Percentiles rank a stretch among this genome's conserved stretches.
Evolutionary conservation across 805 yeast species (phyloP).

Genomic region (Blastobotrys muscicola): DNA sequence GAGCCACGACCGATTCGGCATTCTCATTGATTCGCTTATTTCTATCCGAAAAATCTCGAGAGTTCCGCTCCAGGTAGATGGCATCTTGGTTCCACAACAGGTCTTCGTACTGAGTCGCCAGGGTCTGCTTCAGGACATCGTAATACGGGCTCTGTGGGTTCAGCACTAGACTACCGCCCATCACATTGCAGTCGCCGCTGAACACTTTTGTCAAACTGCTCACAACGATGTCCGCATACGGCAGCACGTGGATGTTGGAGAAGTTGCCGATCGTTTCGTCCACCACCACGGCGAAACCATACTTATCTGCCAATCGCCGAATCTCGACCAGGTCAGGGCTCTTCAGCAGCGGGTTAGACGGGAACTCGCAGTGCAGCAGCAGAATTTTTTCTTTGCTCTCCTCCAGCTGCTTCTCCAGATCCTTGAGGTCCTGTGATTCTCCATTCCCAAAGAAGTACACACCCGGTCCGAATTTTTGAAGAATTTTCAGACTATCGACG

Average conservation of each 20-base stretch:
- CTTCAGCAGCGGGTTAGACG: constrained; percentile 84
- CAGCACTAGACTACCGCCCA: constrained; percentile 83
- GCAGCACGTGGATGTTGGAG: constrained; percentile 69
- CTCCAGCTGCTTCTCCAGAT: constrained; percentile 52
- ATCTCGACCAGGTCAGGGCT: constrained; percentile 70
- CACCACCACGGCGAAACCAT: constrained; percentile 67
- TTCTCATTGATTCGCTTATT: constrained; percentile 34
- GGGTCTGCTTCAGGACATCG: constrained; percentile 38
- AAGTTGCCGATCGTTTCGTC: constrained; percentile 97
- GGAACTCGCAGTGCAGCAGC: constrained; percentile 84
- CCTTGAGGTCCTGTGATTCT: constrained; percentile 53
- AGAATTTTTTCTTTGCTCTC: constrained; percentile 52
- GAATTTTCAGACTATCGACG: constrained; percentile 79
- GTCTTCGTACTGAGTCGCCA: constrained; percentile 56
- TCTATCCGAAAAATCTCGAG: constrained; percentile 74
- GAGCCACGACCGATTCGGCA: constrained; percentile 30
- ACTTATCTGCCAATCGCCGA: constrained; percentile 55
- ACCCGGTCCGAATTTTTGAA: constrained; percentile 90
- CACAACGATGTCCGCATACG: constrained; percentile 74
- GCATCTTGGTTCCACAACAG: constrained; percentile 91
- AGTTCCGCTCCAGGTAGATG: constrained; percentile 80
- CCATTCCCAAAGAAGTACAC: constrained; percentile 79
- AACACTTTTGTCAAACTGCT: constrained; percentile 86
- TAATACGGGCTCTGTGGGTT: constrained; percentile 55
- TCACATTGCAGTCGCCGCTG: constrained; percentile 88